phyloP scores from a whole-genome alignment of 768 basidiomycete genomes.

The Thelephora ganbajun region DNA sequence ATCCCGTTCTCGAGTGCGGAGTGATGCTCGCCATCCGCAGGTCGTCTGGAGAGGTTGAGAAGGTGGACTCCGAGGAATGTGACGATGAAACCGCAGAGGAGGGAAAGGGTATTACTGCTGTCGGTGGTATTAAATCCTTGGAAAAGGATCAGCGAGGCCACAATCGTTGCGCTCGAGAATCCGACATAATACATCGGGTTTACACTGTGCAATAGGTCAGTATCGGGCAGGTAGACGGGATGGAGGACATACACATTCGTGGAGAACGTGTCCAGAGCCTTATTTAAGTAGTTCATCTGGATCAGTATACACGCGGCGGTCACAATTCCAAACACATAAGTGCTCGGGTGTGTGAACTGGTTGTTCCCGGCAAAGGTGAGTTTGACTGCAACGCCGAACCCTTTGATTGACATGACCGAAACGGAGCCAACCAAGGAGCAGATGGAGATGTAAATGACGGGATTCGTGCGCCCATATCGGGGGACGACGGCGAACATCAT shows the following conservation, averaged over 20 bases:
- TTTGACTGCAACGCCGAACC: conserved; percentile 93
- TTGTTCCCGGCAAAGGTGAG: conserved; percentile 88
- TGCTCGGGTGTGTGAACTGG: conserved; percentile 88
- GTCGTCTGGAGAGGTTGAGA: conserved; percentile 63
- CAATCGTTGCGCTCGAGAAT: conserved; percentile 86
- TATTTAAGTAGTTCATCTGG: conserved; percentile 97
- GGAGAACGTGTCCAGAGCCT: conserved; percentile 91
- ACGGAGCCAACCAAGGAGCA: conserved; percentile 93
- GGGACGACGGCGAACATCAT: conserved; percentile 86
- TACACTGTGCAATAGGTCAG: conserved; percentile 36
- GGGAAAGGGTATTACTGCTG: conserved; percentile 69
- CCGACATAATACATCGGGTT: conserved; percentile 98
- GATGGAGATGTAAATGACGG: conserved; percentile 88
- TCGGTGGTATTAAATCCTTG: conserved; percentile 91
- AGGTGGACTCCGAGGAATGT: conserved; percentile 98
- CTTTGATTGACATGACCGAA: conserved; percentile 99
- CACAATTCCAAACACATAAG: conserved; percentile 87
- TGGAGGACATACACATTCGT: conserved; percentile 76
- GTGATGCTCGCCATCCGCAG: conserved; percentile 32
- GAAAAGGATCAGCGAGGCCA: conserved; percentile 93
- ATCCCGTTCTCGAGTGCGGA: conserved; percentile 50
- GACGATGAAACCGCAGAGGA: conserved; percentile 79
- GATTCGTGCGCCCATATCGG: conserved; percentile 74
- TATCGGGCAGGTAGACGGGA: not conserved
- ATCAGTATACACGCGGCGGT: conserved; percentile 76